Base-by-base conservation (phyloP, 441 rosid genomes). In the Gossypium armourianum region DNA sequence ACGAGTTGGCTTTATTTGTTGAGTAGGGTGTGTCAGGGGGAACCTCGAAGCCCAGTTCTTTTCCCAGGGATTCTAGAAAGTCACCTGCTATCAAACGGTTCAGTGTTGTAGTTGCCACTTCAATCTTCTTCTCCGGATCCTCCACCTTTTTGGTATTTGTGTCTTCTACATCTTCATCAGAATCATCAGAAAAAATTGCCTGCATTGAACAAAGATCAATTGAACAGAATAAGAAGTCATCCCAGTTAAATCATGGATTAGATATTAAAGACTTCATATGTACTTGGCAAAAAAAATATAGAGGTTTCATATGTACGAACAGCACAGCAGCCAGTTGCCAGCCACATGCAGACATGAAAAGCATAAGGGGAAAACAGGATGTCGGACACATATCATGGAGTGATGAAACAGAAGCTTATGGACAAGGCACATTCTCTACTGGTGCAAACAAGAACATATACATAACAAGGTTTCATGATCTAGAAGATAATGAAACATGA, bases 151-250 rank as follows among this genome's bases (percentile, higher is more conserved):
- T 9, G 67, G 67, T 10, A 55, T 36, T 36, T 3, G 26, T 1
- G 52, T 62, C 8, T 62, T 62, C 67, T 17, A 17, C 13, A 36
- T 62, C 52, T 49, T 86, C 94, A 69, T 90, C 97, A 24, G 97
- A 92, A 75, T 90, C 99, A 83, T 94, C 97, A 49, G 97, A 92
- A 81, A 94, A 94, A 64, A 94, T 94, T 64, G 99, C 96, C 98
- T 93, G 85, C 79, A 78, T 17, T 66, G 6, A 59, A 69, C 29
- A 64, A 68, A 69, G 5, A 21, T 26, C 43, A 23, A n/a, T 13
- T 36, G 23, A 49, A 65, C 36, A 65, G 40, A 49, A 65, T 65
- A 23, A 49, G 21, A 23, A 49, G 13, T 3, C 9, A 57, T 55
- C 69, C 17, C 52, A 53, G n/a, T 52, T 8, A 66, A 1, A 50